A percentile compares a stretch with the other conserved stretches of the same genome.
phyloP scores from a whole-genome alignment of 768 basidiomycete genomes.

The Trametes gibbosa region DNA sequence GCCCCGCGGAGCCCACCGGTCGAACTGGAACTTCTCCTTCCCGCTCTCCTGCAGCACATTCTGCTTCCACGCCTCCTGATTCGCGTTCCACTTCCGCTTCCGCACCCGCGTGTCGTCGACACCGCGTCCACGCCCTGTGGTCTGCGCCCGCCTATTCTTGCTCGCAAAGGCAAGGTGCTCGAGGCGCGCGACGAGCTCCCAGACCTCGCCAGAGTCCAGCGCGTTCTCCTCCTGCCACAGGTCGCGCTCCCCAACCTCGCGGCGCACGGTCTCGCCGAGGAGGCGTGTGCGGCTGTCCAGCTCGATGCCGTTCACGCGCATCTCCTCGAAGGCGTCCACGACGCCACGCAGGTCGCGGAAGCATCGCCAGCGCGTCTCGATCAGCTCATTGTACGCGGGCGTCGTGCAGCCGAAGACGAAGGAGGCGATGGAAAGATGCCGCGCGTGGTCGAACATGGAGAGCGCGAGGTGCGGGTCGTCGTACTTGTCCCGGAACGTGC shows the following conservation, averaged over 20 bases:
- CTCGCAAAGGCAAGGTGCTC: slow-evolving; percentile 38
- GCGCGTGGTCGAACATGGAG: slow-evolving; percentile 78
- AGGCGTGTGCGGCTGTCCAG: slow-evolving; percentile 58
- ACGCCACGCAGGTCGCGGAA: slow-evolving; percentile 84
- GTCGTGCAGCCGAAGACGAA: slow-evolving; percentile 92
- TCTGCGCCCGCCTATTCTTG: not conserved
- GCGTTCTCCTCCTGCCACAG: slow-evolving; percentile 49
- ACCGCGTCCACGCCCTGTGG: not conserved
- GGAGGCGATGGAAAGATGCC: slow-evolving; percentile 68
- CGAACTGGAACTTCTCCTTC: slow-evolving; percentile 2
- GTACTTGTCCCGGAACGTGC: slow-evolving; percentile 74
- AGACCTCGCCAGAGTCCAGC: slow-evolving; percentile 48
- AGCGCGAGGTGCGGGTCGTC: slow-evolving; percentile 78
- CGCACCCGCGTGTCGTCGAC: not conserved
- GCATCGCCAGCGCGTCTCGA: slow-evolving; percentile 79
- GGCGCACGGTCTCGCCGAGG: slow-evolving; percentile 60
- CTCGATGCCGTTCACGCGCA: slow-evolving; percentile 75
- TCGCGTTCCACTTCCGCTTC: not conserved
- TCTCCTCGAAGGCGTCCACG: slow-evolving; percentile 71
- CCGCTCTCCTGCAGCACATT: not conserved
- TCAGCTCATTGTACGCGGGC: slow-evolving; percentile 82
- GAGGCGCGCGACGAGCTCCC: slow-evolving; percentile 49
- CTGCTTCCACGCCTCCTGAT: slow-evolving; percentile 6
- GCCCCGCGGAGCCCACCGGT: not conserved
- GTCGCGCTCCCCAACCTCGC: slow-evolving; percentile 57